Evolutionary conservation across 1,139 yeast genomes (phyloP).

Genomic region (Taphrina sp.): DNA sequence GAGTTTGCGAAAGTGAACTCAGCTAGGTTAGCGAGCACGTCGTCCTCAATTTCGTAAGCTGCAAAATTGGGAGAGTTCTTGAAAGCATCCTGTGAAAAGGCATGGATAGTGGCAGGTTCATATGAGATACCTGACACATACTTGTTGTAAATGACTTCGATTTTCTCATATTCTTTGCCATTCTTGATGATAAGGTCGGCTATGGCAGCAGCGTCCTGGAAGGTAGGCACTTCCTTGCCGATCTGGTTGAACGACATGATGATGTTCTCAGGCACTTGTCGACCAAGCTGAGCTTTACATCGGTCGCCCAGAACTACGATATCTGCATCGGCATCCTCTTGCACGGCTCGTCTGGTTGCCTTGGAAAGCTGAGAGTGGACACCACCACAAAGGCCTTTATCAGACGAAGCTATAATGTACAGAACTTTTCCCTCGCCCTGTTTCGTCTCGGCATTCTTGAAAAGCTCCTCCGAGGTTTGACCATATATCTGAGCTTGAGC

Average conservation of each 20-base stretch:
- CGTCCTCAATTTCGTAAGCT: slow-evolving; percentile 78
- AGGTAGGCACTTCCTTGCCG: slow-evolving; percentile 96
- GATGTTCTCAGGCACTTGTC: slow-evolving; percentile 71
- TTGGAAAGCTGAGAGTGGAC: slow-evolving; percentile 93
- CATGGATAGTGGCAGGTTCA: slow-evolving; percentile 72
- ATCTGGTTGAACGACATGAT: slow-evolving; percentile 80
- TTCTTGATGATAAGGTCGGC: slow-evolving; percentile 76
- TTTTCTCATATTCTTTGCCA: slow-evolving; percentile 60
- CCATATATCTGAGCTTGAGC: slow-evolving; percentile 81
- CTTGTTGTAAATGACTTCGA: slow-evolving; percentile 82
- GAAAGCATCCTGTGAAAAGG: slow-evolving; percentile 68
- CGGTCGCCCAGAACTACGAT: slow-evolving; percentile 92
- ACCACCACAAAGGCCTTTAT: slow-evolving; percentile 98
- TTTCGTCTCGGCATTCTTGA: slow-evolving; percentile 73
- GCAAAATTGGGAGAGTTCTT: slow-evolving; percentile 84
- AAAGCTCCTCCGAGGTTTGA: slow-evolving; percentile 75
- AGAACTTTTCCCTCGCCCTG: slow-evolving; percentile 60
- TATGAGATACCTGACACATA: slow-evolving; percentile 85
- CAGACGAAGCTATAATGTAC: slow-evolving; percentile 85
- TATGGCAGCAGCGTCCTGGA: slow-evolving; percentile 82
- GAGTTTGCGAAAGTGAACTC: slow-evolving; percentile 91
- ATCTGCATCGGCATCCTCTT: slow-evolving; percentile 66
- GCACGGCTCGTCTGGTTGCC: slow-evolving; percentile 59
- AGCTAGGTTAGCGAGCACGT: slow-evolving; percentile 54
- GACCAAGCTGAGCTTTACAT: slow-evolving; percentile 78